Base-by-base conservation (phyloP, 305 asterid genomes). In the Salvia sclarea region DNA sequence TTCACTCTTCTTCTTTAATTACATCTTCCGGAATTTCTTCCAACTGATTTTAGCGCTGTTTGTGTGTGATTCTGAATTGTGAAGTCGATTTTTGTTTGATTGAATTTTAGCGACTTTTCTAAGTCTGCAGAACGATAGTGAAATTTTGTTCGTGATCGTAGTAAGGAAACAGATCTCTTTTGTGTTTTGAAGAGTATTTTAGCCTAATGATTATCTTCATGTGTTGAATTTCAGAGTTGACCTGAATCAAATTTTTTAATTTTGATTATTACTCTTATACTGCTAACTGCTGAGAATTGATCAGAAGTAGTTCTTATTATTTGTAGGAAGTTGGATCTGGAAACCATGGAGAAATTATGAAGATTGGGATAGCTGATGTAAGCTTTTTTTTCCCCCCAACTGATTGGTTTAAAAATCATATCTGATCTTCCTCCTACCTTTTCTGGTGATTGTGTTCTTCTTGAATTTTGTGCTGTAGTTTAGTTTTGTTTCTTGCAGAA, bases 281-380 rank as follows among this genome's bases (percentile, higher is more conserved):
- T 44, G 41, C 24, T 65, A 55, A n/a, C n/a, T n/a, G n/a, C n/a
- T n/a, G 33, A 25, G 18, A n/a, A 17, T 22, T 49, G 10, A 31
- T 35, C n/a, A 13, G 1, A 0, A 28, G 11, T 21, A 21, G 20
- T 41, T 49, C 4, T 8, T 62, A 20, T 17, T 20, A 35, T 13
- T 35, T 14, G 41, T 48, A 31, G 52, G 71, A 66, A 59, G 60
- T 65, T 70, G 64, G 59, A 61, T 60, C 33, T 57, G 62, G 28
- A 44, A 60, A 61, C 21, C 21, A 68, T 48, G 40, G 20, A 44
- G 64, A 66, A 48, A 16, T 37, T 35, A 18, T 22, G 24, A 66
- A 43, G 61, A 48, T 35, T 22, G 52, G 17, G 49, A 18, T 63
- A 43, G 12, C 21, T 45, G 22, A 21, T 22, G 41, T 59, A 24